phyloP scores from a whole-genome alignment of 1,284 basidiomycete genomes.

The Cryptococcus neoformans region DNA sequence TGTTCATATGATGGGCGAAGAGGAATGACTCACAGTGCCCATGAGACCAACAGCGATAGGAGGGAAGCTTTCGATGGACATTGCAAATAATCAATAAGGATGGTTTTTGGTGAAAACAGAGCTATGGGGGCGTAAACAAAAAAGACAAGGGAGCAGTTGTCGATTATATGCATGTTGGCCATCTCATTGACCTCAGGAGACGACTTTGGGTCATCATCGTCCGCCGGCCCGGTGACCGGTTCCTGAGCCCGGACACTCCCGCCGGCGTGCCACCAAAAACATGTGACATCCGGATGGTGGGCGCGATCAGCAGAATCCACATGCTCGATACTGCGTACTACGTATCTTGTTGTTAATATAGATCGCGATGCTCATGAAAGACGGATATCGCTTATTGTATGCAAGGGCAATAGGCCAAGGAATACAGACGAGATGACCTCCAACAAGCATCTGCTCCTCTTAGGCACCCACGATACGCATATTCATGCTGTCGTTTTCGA shows the following conservation, averaged over 20 bases:
- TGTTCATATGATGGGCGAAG: background rate
- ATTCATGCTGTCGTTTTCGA: constrained; percentile 25
- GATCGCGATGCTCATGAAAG: background rate
- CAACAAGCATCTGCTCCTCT: constrained; percentile 14
- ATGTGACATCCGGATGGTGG: background rate
- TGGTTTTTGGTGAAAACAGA: background rate
- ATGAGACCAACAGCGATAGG: constrained; percentile 46
- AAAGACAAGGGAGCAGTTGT: background rate
- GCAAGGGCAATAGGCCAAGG: background rate
- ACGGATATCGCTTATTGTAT: background rate
- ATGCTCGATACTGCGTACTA: no score
- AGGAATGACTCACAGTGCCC: constrained; percentile 41
- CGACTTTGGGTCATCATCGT: background rate
- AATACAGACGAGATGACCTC: background rate
- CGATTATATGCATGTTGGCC: background rate
- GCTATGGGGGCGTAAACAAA: background rate
- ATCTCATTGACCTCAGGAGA: background rate
- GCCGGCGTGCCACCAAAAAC: background rate
- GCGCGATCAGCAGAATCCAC: background rate
- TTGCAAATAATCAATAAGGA: constrained; percentile 3
- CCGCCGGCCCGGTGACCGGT: background rate
- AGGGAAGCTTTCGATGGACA: constrained; percentile 22
- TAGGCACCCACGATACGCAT: constrained; percentile 22
- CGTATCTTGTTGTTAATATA: background rate
- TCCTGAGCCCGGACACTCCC: background rate